Conservation (phyloP, 75 land plant genomes). For the Cryptomeria japonica region DNA sequence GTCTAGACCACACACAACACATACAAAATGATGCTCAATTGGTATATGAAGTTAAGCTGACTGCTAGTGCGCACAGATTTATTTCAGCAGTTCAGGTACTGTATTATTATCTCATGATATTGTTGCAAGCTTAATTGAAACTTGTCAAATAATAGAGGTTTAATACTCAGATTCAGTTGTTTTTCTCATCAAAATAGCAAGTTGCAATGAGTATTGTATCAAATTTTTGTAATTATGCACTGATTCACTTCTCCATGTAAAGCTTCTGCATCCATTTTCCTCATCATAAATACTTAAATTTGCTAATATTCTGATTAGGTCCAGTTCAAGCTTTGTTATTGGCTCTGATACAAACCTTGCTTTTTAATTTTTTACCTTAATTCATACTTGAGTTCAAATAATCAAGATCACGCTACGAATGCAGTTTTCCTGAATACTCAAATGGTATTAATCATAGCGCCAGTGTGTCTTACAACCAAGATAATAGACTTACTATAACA, state of each 20-base stretch:
- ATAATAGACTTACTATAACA: background rate
- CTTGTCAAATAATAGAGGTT: background rate
- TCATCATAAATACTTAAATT: background rate
- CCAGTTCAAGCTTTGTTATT: background rate
- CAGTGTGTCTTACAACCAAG: background rate
- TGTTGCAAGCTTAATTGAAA: background rate
- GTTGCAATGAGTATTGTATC: background rate
- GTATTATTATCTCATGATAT: conserved; percentile 7
- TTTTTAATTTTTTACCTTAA: background rate
- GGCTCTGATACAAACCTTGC: background rate
- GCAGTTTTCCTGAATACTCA: background rate
- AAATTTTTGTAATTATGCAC: background rate
- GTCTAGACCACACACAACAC: conserved; percentile 12
- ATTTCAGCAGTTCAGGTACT: conserved; percentile 51
- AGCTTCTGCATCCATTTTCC: background rate
- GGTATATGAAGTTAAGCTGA: conserved; percentile 37
- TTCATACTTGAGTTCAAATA: background rate
- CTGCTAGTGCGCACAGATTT: conserved; percentile 64
- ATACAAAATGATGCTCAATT: conserved; percentile 16
- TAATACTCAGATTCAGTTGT: background rate
- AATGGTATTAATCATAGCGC: background rate
- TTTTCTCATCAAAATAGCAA: background rate
- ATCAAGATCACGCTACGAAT: background rate
- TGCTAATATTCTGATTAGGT: background rate
- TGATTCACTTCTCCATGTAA: background rate